A percentile compares a stretch with the other conserved stretches of the same genome.
These are phyloP conservation scores for Saccharomyces hybrid DNA, from an alignment of 1,139 yeast genomes.

Conservation along the genomic window DNA sequence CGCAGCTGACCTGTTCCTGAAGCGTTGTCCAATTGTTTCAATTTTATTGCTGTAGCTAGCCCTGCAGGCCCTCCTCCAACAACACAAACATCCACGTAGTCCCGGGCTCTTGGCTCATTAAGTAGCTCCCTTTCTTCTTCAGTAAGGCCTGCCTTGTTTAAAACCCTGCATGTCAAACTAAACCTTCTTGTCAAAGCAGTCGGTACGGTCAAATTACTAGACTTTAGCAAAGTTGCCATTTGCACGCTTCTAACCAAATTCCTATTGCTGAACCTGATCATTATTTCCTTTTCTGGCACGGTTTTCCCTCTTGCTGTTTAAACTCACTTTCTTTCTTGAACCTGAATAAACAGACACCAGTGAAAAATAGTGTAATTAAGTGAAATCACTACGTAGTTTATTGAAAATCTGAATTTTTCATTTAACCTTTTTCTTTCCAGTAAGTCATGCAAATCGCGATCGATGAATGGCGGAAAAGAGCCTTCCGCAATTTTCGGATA, in stretches of 20 bases:
- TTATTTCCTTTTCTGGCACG: neutral
- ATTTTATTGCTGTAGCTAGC: conserved; percentile 80
- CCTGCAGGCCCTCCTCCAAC: conserved; percentile 99
- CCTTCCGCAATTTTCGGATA: neutral
- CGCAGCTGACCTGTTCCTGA: conserved; percentile 59
- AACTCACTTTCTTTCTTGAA: neutral
- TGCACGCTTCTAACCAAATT: neutral
- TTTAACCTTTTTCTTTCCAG: neutral
- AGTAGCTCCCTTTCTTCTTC: neutral
- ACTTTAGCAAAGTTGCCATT: neutral
- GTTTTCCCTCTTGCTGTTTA: neutral
- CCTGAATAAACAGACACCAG: neutral
- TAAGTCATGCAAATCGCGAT: neutral
- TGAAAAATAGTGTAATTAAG: neutral
- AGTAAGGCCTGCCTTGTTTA: neutral
- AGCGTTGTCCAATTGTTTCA: conserved; percentile 76
- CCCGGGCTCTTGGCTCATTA: conserved; percentile 62
- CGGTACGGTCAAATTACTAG: neutral
- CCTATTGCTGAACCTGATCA: neutral
- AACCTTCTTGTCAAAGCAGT: neutral
- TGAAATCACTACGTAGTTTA: neutral
- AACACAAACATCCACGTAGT: conserved; percentile 87
- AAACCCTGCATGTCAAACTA: neutral
- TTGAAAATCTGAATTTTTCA: neutral
- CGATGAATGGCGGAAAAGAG: neutral